Evolutionary conservation across 2,329 filamentous ascomycete species (phyloP).

Genomic region (Aureobasidium sp.): DNA sequence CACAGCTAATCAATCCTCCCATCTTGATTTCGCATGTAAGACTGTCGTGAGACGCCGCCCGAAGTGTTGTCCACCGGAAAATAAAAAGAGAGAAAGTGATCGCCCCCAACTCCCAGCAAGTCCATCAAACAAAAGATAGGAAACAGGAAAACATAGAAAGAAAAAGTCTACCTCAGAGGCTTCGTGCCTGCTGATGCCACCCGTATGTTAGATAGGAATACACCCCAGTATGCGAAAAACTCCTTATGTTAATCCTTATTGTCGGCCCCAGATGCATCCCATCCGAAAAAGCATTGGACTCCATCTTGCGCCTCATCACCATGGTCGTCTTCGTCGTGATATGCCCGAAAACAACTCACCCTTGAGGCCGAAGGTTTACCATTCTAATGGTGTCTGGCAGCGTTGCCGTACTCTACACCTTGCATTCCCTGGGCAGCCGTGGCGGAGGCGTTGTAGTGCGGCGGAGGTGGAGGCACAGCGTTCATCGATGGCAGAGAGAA

Average conservation of each 20-base stretch:
- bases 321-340: neutral
- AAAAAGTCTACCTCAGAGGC: constrained; percentile 4
- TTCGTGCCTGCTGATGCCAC: neutral
- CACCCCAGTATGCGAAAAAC: constrained; percentile 8
- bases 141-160: neutral
- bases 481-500: constrained; percentile 31
- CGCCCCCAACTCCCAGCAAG: neutral
- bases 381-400: neutral
- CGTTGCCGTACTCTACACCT: constrained; percentile 37
- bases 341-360: neutral
- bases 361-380: neutral
- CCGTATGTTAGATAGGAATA: constrained; percentile 12
- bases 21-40: neutral
- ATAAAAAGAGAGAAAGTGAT: neutral
- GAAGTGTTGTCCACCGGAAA: neutral
- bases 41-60: constrained; percentile 12
- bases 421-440: constrained; percentile 37
- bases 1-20: neutral
- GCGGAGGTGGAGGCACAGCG: constrained; percentile 16
- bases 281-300: neutral
- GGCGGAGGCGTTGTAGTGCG: constrained; percentile 22
- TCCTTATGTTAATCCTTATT: neutral
- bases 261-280: neutral
- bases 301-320: neutral
- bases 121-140: neutral